Base-by-base conservation (phyloP, 768 basidiomycete genomes). In the Leccinum sublutescens region DNA sequence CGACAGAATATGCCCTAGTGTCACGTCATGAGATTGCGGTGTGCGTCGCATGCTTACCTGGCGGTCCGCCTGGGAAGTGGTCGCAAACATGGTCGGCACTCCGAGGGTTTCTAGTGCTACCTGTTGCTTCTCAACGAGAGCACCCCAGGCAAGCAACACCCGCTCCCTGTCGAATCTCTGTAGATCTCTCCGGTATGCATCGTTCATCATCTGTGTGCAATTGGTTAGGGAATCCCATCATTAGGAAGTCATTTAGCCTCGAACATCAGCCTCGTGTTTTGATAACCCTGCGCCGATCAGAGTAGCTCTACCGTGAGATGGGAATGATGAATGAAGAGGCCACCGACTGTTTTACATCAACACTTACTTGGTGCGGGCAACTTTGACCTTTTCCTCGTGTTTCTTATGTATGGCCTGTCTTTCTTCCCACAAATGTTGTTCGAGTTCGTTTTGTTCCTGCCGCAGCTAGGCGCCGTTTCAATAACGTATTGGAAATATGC, bases 111-210 rank as follows among this genome's bases (percentile, higher is more conserved):
- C 83, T 51, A 94, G 76, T 15, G 81, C 74, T 0, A 75, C 68
- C 72, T 94, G 91, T 69, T 94, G 92, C 64, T 82, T 84, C 52
- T 82, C 74, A 19, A 87, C 71, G n/a, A 93, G 78, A 19, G 81
- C 82, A 66, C 91, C 91, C 89, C 91, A 94, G 9, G 89, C 87
- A 3, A 84, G 78, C 6, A 93, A 71, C 10, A 79, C 87, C 38
- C 87, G 80, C 53, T 91, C 85, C n/a, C 65, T 65, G 67, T 93
- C 91, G 67, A 92, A 92, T 61, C 78, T 82, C 40, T 71, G 75
- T 38, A 93, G 69, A 60, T 91, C 91, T 63, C 78, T 82, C 59
- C 80, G 82, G 74, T 87, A 86, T 23, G 81, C 80, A 51, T 81
- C 81, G 51, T 82, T 80, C 64, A 93, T 74, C 79, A 79, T 84